Conservation (phyloP, 2,329 filamentous ascomycete species). For the Alternaria viburni region DNA sequence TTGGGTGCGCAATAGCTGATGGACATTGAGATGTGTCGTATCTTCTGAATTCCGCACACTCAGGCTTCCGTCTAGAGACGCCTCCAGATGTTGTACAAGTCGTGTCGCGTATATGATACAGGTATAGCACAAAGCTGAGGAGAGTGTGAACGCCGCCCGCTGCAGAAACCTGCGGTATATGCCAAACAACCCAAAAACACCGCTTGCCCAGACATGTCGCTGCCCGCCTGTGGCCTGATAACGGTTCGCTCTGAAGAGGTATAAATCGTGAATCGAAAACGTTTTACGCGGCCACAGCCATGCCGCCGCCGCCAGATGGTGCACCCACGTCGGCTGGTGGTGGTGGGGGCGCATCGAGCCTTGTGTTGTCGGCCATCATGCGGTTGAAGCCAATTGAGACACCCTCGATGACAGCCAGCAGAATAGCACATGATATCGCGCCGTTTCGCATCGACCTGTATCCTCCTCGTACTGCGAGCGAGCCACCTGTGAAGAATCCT, state of each 20-base stretch:
- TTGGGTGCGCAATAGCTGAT: background rate
- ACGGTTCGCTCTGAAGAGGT: constrained; percentile 17
- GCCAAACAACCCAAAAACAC: constrained; percentile 34
- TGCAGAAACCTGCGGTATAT: constrained; percentile 36
- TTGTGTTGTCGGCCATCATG: constrained; percentile 89
- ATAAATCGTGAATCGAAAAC: constrained; percentile 14
- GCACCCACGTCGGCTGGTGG: constrained; percentile 45
- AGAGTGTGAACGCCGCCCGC: constrained; percentile 46
- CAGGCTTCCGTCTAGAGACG: constrained; percentile 22
- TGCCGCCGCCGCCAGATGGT: constrained; percentile 23
- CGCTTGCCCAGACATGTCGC: constrained; percentile 22
- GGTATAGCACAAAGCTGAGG: constrained; percentile 45
- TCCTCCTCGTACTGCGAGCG: constrained; percentile 89
- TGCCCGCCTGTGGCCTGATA: constrained; percentile 19
- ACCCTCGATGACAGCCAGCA: constrained; percentile 95
- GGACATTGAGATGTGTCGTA: background rate
- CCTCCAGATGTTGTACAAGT: constrained; percentile 39
- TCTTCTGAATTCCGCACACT: constrained; percentile 10
- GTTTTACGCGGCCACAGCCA: constrained; percentile 34
- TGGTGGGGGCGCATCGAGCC: constrained; percentile 68
- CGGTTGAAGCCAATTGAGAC: constrained; percentile 95
- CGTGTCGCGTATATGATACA: constrained; percentile 40
- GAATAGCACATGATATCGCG: constrained; percentile 92
- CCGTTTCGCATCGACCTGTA: constrained; percentile 92
- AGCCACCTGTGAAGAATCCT: constrained; percentile 88